Percentiles rank a stretch among this genome's conserved stretches.
phyloP scores from a whole-genome alignment of 495 filamentous ascomycete genomes.

The Penicillium mononematosum region DNA sequence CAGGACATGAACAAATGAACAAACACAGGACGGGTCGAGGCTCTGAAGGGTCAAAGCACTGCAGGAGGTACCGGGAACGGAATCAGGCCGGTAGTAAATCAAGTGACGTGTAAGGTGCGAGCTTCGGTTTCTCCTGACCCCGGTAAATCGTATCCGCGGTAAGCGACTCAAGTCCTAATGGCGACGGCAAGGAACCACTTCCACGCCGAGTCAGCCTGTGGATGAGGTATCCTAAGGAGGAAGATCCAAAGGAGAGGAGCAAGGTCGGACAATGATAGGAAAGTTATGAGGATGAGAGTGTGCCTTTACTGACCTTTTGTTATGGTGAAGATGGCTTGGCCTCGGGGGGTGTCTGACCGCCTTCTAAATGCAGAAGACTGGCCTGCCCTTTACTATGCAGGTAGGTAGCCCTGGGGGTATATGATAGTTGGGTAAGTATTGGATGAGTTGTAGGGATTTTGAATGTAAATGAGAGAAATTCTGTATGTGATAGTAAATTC shows the following conservation, averaged over 20 bases:
- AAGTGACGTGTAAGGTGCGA: conserved; percentile 8
- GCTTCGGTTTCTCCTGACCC: conserved; percentile 32
- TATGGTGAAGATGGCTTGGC: conserved; percentile 26
- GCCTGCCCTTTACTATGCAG: neutral
- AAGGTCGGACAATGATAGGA: conserved; percentile 20
- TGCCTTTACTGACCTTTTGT: conserved; percentile 28
- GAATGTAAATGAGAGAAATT: neutral
- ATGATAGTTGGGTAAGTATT: neutral
- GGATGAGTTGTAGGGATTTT: neutral
- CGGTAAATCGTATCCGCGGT: conserved; percentile 21
- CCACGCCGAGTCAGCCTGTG: conserved; percentile 21
- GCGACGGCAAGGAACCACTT: conserved; percentile 23
- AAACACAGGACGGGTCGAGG: conserved; percentile 5
- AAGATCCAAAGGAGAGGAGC: conserved; percentile 5
- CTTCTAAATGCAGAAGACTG: conserved; percentile 16
- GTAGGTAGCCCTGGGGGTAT: neutral
- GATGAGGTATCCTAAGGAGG: neutral
- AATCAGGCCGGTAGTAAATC: neutral
- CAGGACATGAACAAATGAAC: conserved; percentile 57
- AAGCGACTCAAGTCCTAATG: conserved; percentile 22
- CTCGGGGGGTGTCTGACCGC: conserved; percentile 22
- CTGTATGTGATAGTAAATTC: neutral
- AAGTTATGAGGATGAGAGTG: conserved; percentile 13
- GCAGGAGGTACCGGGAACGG: conserved; percentile 1
- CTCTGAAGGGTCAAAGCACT: neutral